phyloP scores from a whole-genome alignment of 805 yeast species.

The Starmera dryadoides region DNA sequence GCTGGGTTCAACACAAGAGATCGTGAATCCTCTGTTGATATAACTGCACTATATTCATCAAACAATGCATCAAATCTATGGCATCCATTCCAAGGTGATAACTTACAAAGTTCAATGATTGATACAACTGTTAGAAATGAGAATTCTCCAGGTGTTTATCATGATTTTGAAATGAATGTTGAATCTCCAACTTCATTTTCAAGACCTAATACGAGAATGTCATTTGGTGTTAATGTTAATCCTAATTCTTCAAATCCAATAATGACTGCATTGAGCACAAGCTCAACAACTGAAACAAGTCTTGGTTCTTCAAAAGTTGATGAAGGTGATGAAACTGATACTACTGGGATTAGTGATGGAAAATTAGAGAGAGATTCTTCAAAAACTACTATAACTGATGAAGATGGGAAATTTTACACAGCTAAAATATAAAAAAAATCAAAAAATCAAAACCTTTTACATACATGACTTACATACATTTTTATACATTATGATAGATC shows the following conservation, averaged over 20 bases:
- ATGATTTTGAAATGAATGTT: conserved; percentile 14
- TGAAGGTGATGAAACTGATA: neutral
- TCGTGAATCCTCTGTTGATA: conserved; percentile 26
- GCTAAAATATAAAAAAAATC: too few species aligned
- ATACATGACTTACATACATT: too few species aligned
- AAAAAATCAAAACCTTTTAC: too few species aligned
- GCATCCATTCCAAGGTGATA: conserved; percentile 18
- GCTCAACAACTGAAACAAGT: too few species aligned
- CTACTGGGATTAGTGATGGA: neutral
- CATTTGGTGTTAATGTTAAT: neutral
- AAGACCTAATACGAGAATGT: neutral
- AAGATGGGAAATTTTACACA: too few species aligned
- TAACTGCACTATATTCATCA: conserved; percentile 25
- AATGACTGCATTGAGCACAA: too few species aligned
- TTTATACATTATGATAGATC: too few species aligned
- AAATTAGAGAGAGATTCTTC: neutral
- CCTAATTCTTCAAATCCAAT: neutral
- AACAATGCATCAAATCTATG: conserved; percentile 14
- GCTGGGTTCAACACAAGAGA: conserved; percentile 7
- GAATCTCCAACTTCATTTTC: neutral
- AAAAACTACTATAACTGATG: neutral
- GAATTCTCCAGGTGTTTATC: too few species aligned
- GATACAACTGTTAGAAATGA: conserved; percentile 13
- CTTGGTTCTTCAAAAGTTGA: neutral
- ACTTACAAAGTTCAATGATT: conserved; percentile 3